Evolutionary conservation across 306 rosid species (phyloP).

Genomic region (Malus fusca): DNA sequence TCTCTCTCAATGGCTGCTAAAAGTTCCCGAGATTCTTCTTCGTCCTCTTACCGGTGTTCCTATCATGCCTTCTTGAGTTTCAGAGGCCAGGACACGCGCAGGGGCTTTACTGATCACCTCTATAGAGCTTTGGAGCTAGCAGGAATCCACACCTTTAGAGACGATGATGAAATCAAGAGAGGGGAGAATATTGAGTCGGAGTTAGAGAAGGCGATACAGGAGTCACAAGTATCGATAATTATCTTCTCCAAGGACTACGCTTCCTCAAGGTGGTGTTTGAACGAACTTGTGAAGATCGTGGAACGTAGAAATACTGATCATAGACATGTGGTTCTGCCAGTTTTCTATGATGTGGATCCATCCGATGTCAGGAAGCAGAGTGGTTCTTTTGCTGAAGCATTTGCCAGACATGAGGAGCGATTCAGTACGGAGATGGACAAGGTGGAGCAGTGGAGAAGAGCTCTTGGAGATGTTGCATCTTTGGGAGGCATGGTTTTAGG

Average conservation of each 20-base stretch:
- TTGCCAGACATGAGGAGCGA: neutral
- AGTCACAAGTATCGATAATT: neutral
- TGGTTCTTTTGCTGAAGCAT: neutral
- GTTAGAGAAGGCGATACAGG: neutral
- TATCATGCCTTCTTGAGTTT: conserved; percentile 9
- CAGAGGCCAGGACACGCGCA: neutral
- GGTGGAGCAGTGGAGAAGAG: conserved; percentile 1
- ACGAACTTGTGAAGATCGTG: neutral
- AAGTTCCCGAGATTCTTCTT: neutral
- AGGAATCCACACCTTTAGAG: conserved; percentile 1
- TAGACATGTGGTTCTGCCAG: neutral
- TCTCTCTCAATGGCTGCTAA: neutral
- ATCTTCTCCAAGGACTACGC: neutral
- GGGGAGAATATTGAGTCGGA: neutral
- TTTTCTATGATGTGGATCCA: neutral
- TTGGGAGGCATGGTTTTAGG: conserved; percentile 4
- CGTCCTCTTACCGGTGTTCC: neutral
- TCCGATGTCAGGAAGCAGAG: neutral
- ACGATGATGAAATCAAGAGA: neutral
- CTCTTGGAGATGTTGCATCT: neutral
- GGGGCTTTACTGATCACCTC: neutral
- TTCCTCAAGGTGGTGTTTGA: neutral
- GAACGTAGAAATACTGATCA: neutral
- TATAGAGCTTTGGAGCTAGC: neutral
- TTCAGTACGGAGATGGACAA: neutral